phyloP scores from a whole-genome alignment of 495 filamentous ascomycete species.

The Massariosphaeria phaeospora region DNA sequence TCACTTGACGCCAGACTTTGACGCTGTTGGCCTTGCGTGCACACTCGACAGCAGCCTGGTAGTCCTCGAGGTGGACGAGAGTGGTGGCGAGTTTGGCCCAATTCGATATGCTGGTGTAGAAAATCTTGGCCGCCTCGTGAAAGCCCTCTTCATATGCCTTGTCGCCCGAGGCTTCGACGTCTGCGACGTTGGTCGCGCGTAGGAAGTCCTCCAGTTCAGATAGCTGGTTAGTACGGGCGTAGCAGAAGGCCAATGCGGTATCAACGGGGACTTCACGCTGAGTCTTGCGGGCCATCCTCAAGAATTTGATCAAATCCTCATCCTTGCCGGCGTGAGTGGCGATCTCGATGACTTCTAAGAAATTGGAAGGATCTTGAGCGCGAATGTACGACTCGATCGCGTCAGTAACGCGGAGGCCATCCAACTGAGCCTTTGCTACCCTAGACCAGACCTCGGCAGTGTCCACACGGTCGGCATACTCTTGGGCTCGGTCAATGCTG shows the following conservation, averaged over 20 bases:
- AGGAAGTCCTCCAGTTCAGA: conserved; percentile 95
- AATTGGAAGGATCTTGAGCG: conserved; percentile 88
- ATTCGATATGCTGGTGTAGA: conserved; percentile 97
- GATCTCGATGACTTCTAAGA: conserved; percentile 91
- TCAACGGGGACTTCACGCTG: conserved; percentile 91
- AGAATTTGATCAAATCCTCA: conserved; percentile 93
- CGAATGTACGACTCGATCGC: conserved; percentile 96
- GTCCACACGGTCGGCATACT: conserved; percentile 94
- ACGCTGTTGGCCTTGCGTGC: conserved; percentile 99
- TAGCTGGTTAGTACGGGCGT: conserved; percentile 84
- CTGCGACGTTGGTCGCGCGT: conserved; percentile 86
- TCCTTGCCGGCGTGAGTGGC: conserved; percentile 96
- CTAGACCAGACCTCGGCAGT: conserved; percentile 97
- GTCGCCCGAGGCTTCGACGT: conserved; percentile 93
- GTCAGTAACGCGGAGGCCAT: conserved; percentile 89
- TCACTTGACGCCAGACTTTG: conserved; percentile 99
- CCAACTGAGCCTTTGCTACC: conserved; percentile 96
- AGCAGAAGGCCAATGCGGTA: conserved; percentile 88
- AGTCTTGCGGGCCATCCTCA: conserved; percentile 95
- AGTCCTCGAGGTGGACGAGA: conserved; percentile 90
- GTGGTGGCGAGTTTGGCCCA: conserved; percentile 99
- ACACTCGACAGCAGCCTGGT: conserved; percentile 97
- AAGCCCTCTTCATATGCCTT: conserved; percentile 94
- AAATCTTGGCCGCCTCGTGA: conserved; percentile 97
- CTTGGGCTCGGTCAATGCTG: conserved; percentile 95